These are phyloP conservation scores for Spiraea crenata DNA, from an alignment of 331 rosid genomes.

Conservation along the genomic window DNA sequence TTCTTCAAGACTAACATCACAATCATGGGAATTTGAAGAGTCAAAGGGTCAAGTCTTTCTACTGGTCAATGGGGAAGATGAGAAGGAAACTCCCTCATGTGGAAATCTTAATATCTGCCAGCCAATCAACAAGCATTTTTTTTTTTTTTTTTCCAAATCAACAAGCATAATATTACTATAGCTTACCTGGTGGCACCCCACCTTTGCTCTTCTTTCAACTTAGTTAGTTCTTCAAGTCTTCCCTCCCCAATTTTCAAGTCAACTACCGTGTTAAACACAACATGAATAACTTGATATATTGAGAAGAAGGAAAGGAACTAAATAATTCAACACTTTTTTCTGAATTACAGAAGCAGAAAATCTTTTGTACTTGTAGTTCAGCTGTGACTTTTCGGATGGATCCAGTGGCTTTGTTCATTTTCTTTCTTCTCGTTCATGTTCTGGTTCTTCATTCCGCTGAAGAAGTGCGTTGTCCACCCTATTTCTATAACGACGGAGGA, in stretches of 20 bases:
- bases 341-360: background rate
- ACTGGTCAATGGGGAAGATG: slow-evolving; percentile 13
- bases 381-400: slow-evolving; percentile 15
- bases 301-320: background rate
- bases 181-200: background rate
- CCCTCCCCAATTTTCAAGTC: slow-evolving; percentile 11
- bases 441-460: slow-evolving; percentile 12
- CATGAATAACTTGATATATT: background rate
- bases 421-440: slow-evolving; percentile 12
- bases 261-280: slow-evolving; percentile 18
- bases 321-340: background rate
- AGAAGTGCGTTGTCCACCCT: background rate
- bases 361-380: background rate
- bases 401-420: background rate
- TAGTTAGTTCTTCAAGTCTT: slow-evolving; percentile 10
- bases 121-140: background rate
- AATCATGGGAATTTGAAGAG: slow-evolving; percentile 10
- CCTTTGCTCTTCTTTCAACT: background rate
- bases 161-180: background rate
- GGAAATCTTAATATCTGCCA: background rate
- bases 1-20: background rate
- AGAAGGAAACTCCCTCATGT: slow-evolving; percentile 12
- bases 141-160: too few relatives aligned
- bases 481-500: rapidly evolving
- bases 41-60: slow-evolving; percentile 27